Percentiles rank a stretch among this genome's conserved stretches.
Conservation (phyloP, 768 basidiomycete species). For the Suillus variegatus region DNA sequence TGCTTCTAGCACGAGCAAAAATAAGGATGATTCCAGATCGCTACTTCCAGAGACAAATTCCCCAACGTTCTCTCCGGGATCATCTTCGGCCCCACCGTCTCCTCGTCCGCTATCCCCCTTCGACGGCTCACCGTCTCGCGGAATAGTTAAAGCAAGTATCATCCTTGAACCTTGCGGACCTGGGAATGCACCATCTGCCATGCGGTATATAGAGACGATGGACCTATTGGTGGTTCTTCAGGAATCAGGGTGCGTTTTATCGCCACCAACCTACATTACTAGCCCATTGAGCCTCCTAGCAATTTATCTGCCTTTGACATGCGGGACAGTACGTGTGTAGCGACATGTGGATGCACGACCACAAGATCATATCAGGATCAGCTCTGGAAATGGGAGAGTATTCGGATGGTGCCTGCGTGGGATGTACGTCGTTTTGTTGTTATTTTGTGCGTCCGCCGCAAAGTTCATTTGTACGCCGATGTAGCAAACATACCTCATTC, state of each 20-base stretch:
- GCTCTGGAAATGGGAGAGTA: constrained; percentile 19
- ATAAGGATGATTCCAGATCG: constrained; percentile 39
- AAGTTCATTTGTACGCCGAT: not conserved
- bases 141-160: constrained; percentile 33
- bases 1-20: constrained; percentile 13
- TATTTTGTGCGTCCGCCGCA: not conserved
- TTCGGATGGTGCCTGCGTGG: not conserved
- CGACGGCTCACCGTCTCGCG: constrained; percentile 19
- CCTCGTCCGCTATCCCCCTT: constrained; percentile 17
- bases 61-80: constrained; percentile 38
- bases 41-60: constrained; percentile 49
- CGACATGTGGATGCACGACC: constrained; percentile 19
- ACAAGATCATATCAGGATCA: constrained; percentile 8
- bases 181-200: constrained; percentile 43
- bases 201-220: constrained; percentile 46
- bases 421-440: constrained; percentile 1
- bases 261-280: not conserved
- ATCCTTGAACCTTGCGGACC: constrained; percentile 47
- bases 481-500: constrained; percentile 34
- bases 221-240: constrained; percentile 55
- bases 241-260: constrained; percentile 58
- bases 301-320: constrained; percentile 53
- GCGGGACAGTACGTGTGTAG: constrained; percentile 48
- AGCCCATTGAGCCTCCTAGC: constrained; percentile 34
- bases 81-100: constrained; percentile 41